A percentile compares a stretch with the other conserved stretches of the same genome.
phyloP scores from a whole-genome alignment of 2,329 filamentous ascomycete species.

The Parafenestella ontariensis region DNA sequence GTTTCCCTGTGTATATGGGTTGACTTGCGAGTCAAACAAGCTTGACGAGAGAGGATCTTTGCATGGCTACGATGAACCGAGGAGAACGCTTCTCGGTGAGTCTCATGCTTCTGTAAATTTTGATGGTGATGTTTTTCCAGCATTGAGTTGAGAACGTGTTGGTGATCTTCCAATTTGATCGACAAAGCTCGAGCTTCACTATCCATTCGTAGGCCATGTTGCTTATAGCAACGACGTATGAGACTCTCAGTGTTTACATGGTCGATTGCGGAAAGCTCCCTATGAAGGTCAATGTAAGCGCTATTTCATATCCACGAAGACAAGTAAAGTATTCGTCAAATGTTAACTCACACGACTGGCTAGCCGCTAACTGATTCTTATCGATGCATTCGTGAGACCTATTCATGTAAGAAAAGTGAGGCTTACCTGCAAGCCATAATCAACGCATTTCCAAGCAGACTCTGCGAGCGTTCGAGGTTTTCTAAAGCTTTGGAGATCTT shows the following conservation, averaged over 20 bases:
- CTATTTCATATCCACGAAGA: background rate
- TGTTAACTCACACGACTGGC: background rate
- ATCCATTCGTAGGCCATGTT: background rate
- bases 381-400: background rate
- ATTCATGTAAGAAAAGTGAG: background rate
- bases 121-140: background rate
- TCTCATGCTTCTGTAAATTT: background rate
- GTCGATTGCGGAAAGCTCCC: background rate
- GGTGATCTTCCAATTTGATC: background rate
- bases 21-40: background rate
- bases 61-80: background rate
- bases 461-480: constrained; percentile 11
- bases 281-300: background rate
- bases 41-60: background rate
- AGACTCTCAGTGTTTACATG: background rate
- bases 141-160: background rate
- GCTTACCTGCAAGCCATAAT: constrained; percentile 12
- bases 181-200: background rate
- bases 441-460: constrained; percentile 4
- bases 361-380: background rate
- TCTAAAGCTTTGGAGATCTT: constrained; percentile 9
- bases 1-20: background rate
- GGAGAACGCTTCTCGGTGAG: background rate
- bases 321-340: too few relatives aligned
- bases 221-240: background rate